Conservation (phyloP, 495 filamentous ascomycete species). For the Thermochaetoides thermophila region DNA sequence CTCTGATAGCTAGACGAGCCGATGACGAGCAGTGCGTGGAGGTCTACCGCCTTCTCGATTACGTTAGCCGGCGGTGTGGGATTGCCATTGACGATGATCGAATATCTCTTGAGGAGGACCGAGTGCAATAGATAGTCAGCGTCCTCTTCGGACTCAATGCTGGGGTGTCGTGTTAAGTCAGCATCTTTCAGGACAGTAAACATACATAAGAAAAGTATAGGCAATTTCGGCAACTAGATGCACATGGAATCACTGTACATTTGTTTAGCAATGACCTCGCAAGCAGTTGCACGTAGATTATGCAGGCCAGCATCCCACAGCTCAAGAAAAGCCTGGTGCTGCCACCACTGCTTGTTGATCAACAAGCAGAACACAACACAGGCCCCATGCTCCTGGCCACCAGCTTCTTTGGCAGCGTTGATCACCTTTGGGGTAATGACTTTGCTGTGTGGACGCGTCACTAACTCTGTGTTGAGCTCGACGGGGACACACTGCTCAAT, state of each 20-base stretch:
- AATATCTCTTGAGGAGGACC: conserved; percentile 82
- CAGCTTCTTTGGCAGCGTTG: conserved; percentile 62
- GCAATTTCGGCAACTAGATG: no score
- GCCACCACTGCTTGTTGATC: conserved; percentile 85
- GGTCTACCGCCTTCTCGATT: conserved; percentile 79
- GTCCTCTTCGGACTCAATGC: conserved; percentile 72
- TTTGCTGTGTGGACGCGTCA: conserved; percentile 67
- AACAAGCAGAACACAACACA: conserved; percentile 78
- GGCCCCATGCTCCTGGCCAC: conserved; percentile 54
- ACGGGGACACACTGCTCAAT: conserved; percentile 79
- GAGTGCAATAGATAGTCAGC: conserved; percentile 60
- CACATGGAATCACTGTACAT: conserved; percentile 33
- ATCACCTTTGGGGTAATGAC: conserved; percentile 72
- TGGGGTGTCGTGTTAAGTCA: conserved; percentile 15
- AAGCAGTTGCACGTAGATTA: conserved; percentile 62
- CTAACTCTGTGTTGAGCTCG: conserved; percentile 56
- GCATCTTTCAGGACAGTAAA: neutral
- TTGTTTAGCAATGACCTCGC: conserved; percentile 86
- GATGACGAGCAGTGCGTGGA: conserved; percentile 78
- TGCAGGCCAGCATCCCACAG: conserved; percentile 87
- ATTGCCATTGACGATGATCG: conserved; percentile 55
- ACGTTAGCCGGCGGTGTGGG: conserved; percentile 68
- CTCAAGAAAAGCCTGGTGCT: conserved; percentile 61
- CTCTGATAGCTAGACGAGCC: conserved; percentile 87
- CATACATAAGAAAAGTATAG: neutral